phyloP scores from a whole-genome alignment of 2,329 filamentous ascomycete species.

The Coniochaeta pulveracea region DNA sequence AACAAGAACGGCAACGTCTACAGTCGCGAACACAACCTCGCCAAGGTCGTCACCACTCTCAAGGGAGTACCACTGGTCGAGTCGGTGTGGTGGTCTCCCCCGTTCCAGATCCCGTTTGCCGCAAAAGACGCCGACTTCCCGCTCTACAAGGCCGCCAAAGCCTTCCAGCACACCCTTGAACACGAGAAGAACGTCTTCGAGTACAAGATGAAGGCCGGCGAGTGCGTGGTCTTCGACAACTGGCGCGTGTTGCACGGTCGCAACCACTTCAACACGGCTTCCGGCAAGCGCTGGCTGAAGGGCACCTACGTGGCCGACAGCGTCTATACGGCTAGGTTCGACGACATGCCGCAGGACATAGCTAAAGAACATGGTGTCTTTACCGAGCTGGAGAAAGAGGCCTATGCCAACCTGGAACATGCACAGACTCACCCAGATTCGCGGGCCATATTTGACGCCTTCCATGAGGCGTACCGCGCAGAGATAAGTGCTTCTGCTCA shows the following conservation, averaged over 20 bases:
- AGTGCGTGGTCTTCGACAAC: slow-evolving; percentile 93
- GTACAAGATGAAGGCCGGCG: slow-evolving; percentile 64
- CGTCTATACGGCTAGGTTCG: slow-evolving; percentile 16
- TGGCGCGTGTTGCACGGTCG: slow-evolving; percentile 75
- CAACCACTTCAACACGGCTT: slow-evolving; percentile 55
- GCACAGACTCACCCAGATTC: no score
- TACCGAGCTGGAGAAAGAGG: no score
- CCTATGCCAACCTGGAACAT: no score
- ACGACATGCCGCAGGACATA: background rate
- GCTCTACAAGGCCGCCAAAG: slow-evolving; percentile 27
- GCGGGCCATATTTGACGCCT: no score
- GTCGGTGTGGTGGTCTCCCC: slow-evolving; percentile 53
- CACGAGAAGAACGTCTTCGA: slow-evolving; percentile 49
- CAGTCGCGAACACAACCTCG: slow-evolving; percentile 41
- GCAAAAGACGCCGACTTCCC: slow-evolving; percentile 8
- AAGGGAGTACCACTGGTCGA: slow-evolving; percentile 8
- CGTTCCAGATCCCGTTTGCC: slow-evolving; percentile 56
- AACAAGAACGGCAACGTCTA: slow-evolving; percentile 55
- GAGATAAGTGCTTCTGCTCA: no score
- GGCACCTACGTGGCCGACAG: slow-evolving; percentile 66
- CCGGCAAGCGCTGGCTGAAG: slow-evolving; percentile 68
- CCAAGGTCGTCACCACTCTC: slow-evolving; percentile 23
- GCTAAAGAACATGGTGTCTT: no score
- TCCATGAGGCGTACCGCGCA: no score
- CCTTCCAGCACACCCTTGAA: slow-evolving; percentile 51